Conservation (phyloP, 2,329 filamentous ascomycete species). For the Cercospora sp. region DNA sequence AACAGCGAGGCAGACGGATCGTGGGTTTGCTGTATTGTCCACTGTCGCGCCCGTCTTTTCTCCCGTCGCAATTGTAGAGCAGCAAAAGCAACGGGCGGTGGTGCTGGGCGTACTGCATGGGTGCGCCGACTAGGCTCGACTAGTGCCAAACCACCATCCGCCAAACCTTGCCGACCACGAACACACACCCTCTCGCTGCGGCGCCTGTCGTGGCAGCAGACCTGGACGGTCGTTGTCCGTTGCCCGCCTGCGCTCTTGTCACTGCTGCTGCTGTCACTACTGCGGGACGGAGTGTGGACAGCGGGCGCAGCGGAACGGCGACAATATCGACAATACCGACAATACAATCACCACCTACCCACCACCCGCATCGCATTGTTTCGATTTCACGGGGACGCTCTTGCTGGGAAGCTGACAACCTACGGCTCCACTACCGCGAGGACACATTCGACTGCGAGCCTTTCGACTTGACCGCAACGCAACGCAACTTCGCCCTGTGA, state of each 20-base stretch:
- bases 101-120: background rate
- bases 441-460: background rate
- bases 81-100: background rate
- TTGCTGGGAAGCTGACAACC: background rate
- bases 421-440: background rate
- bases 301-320: background rate
- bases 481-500: background rate
- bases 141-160: conserved; percentile 1
- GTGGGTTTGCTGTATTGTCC: background rate
- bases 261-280: background rate
- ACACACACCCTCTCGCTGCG: background rate
- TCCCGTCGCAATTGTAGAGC: background rate
- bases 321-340: background rate
- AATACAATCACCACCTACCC: background rate
- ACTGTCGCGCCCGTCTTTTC: background rate
- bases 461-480: background rate
- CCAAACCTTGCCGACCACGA: conserved; percentile 2
- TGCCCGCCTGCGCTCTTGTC: background rate
- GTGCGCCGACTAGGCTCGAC: conserved; percentile 1
- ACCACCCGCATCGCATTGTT: background rate
- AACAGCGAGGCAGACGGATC: background rate
- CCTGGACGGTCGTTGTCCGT: conserved; percentile 1
- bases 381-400: background rate
- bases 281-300: conserved; percentile 2
- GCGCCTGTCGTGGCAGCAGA: background rate